Evolutionary conservation across 148 eudicot genomes (phyloP).

Genomic region (Fagopyrum homotropicum): DNA sequence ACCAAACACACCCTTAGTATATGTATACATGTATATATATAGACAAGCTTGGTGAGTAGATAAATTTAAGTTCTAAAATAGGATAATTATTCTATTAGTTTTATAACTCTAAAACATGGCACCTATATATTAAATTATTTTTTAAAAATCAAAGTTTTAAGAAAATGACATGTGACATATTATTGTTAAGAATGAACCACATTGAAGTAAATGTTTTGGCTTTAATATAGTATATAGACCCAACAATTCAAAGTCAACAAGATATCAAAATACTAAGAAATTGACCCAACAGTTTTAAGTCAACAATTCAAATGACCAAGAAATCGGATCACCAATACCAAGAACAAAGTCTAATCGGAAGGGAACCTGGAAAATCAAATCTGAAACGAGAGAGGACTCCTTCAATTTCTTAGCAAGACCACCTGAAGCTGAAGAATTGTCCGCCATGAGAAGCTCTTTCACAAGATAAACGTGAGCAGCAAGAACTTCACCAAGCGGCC

Average conservation of each 20-base stretch:
- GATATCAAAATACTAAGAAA: not conserved
- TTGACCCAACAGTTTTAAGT: not conserved
- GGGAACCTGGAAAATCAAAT: constrained; percentile 19
- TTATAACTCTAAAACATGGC: too few species aligned
- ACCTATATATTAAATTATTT: too few species aligned
- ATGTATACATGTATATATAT: too few species aligned
- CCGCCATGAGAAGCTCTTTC: constrained; percentile 65
- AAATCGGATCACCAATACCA: not conserved
- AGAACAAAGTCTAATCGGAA: not conserved
- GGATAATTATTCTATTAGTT: too few species aligned
- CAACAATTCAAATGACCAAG: not conserved
- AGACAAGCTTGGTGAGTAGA: too few species aligned
- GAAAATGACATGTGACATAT: too few species aligned
- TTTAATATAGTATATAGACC: not conserved
- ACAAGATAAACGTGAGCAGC: constrained; percentile 81
- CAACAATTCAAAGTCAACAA: not conserved
- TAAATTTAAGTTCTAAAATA: too few species aligned
- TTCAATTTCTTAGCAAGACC: constrained; percentile 60
- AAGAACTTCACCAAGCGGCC: constrained; percentile 89
- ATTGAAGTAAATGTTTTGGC: too few species aligned
- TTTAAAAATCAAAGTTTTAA: too few species aligned
- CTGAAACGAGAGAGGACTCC: constrained; percentile 72
- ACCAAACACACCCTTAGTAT: too few species aligned
- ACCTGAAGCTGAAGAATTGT: constrained; percentile 23
- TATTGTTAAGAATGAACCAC: not conserved